Percentiles rank a stretch among this genome's conserved stretches.
These are phyloP conservation scores for Penstemon newberryi DNA, from an alignment of 257 asterid genomes.

Conservation along the genomic window DNA sequence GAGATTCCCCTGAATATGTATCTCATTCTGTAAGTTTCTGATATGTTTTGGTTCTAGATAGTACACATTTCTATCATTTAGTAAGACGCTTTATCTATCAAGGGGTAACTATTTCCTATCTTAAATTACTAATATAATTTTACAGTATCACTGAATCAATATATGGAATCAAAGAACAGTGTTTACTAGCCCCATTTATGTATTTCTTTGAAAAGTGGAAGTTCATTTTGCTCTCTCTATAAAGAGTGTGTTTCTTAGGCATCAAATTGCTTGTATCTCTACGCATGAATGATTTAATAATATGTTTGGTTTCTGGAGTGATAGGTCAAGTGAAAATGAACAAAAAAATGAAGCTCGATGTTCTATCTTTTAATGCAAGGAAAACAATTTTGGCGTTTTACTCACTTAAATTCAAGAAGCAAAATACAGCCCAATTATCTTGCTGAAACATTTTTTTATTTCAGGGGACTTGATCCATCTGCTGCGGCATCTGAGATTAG, in stretches of 20 bases:
- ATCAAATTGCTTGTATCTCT: constrained; percentile 18
- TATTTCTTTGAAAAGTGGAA: not conserved
- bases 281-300: not conserved
- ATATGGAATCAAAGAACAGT: not conserved
- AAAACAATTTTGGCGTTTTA: too few species aligned
- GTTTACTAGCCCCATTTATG: too few species aligned
- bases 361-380: too few species aligned
- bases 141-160: not conserved
- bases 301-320: too few species aligned
- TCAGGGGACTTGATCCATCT: constrained; percentile 89
- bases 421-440: not conserved
- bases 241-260: not conserved
- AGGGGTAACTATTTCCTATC: constrained; percentile 10
- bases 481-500: constrained; percentile 81
- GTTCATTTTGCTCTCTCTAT: constrained; percentile 1
- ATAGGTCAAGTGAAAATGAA: too few species aligned
- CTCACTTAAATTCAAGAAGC: too few species aligned
- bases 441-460: constrained; percentile 30
- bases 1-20: constrained; percentile 83
- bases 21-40: constrained; percentile 81
- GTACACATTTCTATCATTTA: not conserved
- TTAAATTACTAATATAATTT: not conserved
- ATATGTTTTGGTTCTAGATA: not conserved
- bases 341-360: too few species aligned
- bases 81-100: constrained; percentile 3